Conservation (phyloP, 192 early-diverging fungal genomes). For the Coemansia sp. region DNA sequence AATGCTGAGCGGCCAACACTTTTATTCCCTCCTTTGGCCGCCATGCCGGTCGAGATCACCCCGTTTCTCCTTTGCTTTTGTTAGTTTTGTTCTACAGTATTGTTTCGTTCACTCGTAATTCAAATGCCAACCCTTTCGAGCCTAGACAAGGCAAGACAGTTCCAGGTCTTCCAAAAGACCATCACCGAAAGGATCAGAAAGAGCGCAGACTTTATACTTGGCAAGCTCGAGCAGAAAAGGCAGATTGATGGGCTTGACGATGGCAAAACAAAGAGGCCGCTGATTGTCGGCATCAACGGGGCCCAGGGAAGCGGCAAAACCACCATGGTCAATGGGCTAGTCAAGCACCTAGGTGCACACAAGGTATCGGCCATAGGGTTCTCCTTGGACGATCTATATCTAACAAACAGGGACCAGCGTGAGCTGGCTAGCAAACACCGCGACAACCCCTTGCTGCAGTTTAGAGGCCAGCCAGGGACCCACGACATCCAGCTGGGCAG, state of each 20-base stretch:
- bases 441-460: conserved; percentile 74
- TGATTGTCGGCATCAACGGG: conserved; percentile 78
- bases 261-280: conserved; percentile 8
- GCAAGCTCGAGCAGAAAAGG: conserved; percentile 39
- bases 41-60: too few relatives aligned
- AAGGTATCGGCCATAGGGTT: conserved; percentile 63
- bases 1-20: too few relatives aligned
- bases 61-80: background rate
- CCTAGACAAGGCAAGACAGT: conserved; percentile 31
- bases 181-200: conserved; percentile 19
- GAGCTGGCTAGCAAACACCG: conserved; percentile 23
- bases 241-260: background rate
- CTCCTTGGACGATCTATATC: conserved; percentile 88
- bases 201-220: conserved; percentile 36
- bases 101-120: too few relatives aligned
- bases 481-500: conserved; percentile 77
- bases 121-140: conserved; percentile 42
- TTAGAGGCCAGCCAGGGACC: conserved; percentile 88
- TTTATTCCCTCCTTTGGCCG: too few relatives aligned
- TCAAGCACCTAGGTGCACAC: conserved; percentile 40
- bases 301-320: conserved; percentile 82
- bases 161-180: conserved; percentile 17
- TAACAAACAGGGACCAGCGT: conserved; percentile 69
- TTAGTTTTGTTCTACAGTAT: too few relatives aligned
- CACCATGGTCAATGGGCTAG: conserved; percentile 58